Evolutionary conservation across 1,139 yeast genomes (phyloP).

Genomic region (Geotrichum klebahnii): DNA sequence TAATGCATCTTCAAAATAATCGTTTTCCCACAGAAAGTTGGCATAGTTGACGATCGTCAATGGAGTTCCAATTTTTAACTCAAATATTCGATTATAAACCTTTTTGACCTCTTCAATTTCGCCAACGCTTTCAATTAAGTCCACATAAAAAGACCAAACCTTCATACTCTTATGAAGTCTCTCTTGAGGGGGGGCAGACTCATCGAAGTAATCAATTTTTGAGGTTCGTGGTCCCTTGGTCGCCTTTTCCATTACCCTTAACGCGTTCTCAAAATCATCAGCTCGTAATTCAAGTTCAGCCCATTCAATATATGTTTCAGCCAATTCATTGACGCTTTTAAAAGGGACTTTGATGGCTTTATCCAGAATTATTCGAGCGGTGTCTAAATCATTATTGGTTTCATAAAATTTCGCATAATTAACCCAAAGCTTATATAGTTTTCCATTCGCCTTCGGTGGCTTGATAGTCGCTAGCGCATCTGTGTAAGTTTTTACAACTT

Average conservation of each 20-base stretch:
- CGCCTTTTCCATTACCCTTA: conserved; percentile 51
- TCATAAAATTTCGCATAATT: conserved; percentile 65
- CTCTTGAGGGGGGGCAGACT: conserved; percentile 52
- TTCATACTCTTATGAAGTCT: conserved; percentile 57
- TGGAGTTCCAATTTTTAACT: conserved; percentile 66
- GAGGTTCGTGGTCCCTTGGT: conserved; percentile 44
- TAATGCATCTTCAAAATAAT: conserved; percentile 52
- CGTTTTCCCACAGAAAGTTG: conserved; percentile 51
- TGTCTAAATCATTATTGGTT: conserved; percentile 49
- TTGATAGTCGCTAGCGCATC: conserved; percentile 64
- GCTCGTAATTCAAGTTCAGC: conserved; percentile 57
- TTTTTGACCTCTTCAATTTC: conserved; percentile 42
- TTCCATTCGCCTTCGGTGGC: conserved; percentile 51
- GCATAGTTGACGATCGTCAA: conserved; percentile 64
- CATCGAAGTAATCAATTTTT: conserved; percentile 43
- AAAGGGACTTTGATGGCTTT: conserved; percentile 72
- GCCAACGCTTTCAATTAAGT: conserved; percentile 61
- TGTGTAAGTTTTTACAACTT: conserved; percentile 56
- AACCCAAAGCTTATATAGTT: conserved; percentile 55
- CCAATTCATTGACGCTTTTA: conserved; percentile 58
- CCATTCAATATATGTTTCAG: conserved; percentile 69
- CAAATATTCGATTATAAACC: conserved; percentile 60
- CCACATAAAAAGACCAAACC: conserved; percentile 73
- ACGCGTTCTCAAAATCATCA: conserved; percentile 51
- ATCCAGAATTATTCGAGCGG: conserved; percentile 61